These are phyloP conservation scores for Cruciata laevipes DNA, from an alignment of 257 asterid species.

Conservation along the genomic window DNA sequence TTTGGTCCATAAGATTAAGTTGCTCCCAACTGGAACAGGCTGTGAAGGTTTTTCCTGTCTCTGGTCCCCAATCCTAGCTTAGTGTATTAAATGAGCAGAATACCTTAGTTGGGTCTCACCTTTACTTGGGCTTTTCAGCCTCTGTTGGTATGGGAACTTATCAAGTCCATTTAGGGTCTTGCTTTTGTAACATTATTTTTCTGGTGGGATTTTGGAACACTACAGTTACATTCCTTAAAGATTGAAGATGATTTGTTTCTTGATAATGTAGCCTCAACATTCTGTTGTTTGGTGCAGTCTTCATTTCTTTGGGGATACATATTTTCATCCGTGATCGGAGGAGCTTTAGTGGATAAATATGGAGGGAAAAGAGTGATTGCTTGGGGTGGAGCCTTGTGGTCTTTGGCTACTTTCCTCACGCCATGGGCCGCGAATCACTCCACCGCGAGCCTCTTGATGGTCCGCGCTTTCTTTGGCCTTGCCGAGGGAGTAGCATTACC, in stretches of 20 bases:
- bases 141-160: neutral
- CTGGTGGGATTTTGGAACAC: no score
- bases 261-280: neutral
- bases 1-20: neutral
- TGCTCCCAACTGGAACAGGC: neutral
- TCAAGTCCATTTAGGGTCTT: neutral
- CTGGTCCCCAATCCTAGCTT: slow-evolving; percentile 1
- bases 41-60: neutral
- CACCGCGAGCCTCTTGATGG: slow-evolving; percentile 64
- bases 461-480: slow-evolving; percentile 84
- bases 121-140: neutral
- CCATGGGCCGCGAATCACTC: slow-evolving; percentile 98
- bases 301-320: slow-evolving; percentile 98
- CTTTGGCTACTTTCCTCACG: slow-evolving; percentile 84
- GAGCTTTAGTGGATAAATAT: slow-evolving; percentile 85
- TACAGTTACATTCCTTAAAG: neutral
- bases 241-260: neutral
- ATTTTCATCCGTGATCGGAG: slow-evolving; percentile 84
- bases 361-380: slow-evolving; percentile 84
- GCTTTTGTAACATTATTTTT: no score
- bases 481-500: slow-evolving; percentile 98
- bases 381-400: slow-evolving; percentile 95
- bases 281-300: slow-evolving; percentile 47
- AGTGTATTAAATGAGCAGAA: neutral
- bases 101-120: neutral